Evolutionary conservation across 257 asterid species (phyloP).

Genomic region (Thymus mandschuricus): DNA sequence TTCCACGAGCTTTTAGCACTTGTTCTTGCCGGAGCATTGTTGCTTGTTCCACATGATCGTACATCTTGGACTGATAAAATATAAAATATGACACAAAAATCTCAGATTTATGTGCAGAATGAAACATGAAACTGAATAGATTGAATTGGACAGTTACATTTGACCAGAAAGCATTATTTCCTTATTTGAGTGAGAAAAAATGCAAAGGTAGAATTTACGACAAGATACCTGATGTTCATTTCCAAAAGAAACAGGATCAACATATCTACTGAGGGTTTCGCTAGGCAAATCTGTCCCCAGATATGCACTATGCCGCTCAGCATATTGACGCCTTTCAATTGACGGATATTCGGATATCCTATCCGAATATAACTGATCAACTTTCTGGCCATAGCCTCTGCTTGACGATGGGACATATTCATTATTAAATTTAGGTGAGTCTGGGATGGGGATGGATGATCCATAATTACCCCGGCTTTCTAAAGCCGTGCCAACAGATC

Average conservation of each 20-base stretch:
- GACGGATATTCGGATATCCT: constrained; percentile 74
- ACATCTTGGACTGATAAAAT: constrained; percentile 65
- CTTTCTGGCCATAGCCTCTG: constrained; percentile 71
- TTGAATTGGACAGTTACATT: not conserved
- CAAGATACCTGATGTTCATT: constrained; percentile 78
- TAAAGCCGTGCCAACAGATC: constrained; percentile 59
- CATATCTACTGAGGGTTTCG: constrained; percentile 72
- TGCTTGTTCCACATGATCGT: constrained; percentile 76
- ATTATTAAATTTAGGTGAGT: constrained; percentile 72
- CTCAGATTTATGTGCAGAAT: constrained; percentile 10
- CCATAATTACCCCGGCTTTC: constrained; percentile 78
- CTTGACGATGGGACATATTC: constrained; percentile 72
- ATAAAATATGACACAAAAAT: constrained; percentile 2
- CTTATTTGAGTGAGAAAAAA: not conserved
- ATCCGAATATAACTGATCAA: constrained; percentile 72
- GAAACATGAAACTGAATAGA: not conserved
- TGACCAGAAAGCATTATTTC: constrained; percentile 4
- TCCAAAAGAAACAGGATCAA: constrained; percentile 63
- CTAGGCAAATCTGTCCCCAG: constrained; percentile 68
- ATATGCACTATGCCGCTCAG: constrained; percentile 69
- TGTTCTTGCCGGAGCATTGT: constrained; percentile 69
- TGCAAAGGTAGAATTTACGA: constrained; percentile 17
- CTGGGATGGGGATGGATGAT: constrained; percentile 60
- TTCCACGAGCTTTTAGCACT: constrained; percentile 69
- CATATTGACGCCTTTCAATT: constrained; percentile 70